Percentiles rank a stretch among this genome's conserved stretches.
These are phyloP conservation scores for Fusarium phyllophilum DNA, from an alignment of 2,329 filamentous ascomycete genomes.

Conservation along the genomic window DNA sequence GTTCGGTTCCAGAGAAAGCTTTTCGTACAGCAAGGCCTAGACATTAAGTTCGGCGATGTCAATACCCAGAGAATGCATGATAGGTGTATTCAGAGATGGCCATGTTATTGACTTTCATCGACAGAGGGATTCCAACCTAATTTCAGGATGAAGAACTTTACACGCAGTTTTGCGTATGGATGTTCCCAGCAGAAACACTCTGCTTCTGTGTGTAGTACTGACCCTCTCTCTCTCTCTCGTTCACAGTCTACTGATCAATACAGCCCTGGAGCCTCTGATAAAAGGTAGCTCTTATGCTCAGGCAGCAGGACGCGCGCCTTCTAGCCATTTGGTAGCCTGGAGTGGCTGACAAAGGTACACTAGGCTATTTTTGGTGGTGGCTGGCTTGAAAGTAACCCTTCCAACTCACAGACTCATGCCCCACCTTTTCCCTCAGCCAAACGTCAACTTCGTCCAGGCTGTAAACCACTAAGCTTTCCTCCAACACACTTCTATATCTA, in stretches of 20 bases:
- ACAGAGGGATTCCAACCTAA: neutral
- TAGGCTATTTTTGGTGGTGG: conserved; percentile 19
- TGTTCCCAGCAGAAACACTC: neutral
- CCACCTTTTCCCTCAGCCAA: conserved; percentile 26
- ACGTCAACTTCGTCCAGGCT: conserved; percentile 33
- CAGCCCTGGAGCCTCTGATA: neutral
- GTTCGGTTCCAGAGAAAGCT: neutral
- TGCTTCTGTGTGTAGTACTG: neutral
- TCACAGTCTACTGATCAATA: neutral
- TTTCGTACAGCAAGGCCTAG: neutral
- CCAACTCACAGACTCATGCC: conserved; percentile 22
- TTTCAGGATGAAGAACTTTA: neutral
- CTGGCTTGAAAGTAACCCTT: conserved; percentile 5
- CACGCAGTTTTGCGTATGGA: neutral
- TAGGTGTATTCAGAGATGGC: neutral
- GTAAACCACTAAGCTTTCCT: conserved; percentile 28
- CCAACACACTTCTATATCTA: conserved; percentile 17
- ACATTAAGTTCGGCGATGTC: neutral
- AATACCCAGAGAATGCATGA: neutral
- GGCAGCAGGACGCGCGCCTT: conserved; percentile 36
- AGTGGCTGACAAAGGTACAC: conserved; percentile 24
- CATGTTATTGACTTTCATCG: neutral
- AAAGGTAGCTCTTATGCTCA: conserved; percentile 1
- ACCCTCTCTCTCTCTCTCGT: neutral
- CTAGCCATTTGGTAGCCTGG: conserved; percentile 31